Conservation (phyloP, 805 yeast genomes). For the Kodamaea sagamina region DNA sequence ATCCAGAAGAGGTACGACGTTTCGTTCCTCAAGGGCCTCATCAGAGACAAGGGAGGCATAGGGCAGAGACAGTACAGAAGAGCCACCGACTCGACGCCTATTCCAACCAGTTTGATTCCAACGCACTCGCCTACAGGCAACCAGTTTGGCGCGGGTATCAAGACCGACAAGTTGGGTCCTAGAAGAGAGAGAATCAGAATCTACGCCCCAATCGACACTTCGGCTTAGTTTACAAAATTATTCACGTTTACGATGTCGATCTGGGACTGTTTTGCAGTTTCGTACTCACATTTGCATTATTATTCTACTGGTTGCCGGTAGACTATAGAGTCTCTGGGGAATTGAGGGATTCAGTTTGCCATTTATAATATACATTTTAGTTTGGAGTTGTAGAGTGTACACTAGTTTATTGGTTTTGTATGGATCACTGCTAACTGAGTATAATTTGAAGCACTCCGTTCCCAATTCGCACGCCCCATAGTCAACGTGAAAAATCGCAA, state of each 20-base stretch:
- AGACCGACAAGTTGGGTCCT: conserved; percentile 45
- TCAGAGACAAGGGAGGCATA: conserved; percentile 47
- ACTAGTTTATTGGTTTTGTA: no score
- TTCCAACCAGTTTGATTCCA: conserved; percentile 38
- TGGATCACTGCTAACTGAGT: no score
- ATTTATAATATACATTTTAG: conserved; percentile 3
- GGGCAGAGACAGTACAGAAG: conserved; percentile 45
- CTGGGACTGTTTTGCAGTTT: conserved; percentile 6
- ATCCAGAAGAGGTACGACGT: conserved; percentile 41
- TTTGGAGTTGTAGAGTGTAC: not conserved
- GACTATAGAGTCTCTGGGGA: conserved; percentile 5
- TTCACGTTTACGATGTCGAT: conserved; percentile 1
- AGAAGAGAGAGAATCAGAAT: conserved; percentile 44
- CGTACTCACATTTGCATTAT: conserved; percentile 8
- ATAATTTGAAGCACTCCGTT: no score
- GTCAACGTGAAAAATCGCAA: not conserved
- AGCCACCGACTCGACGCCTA: conserved; percentile 28
- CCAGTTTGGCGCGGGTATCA: conserved; percentile 48
- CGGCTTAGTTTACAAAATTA: conserved; percentile 3
- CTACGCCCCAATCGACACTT: conserved; percentile 37
- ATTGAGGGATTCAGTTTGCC: conserved; percentile 1
- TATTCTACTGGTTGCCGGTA: conserved; percentile 3
- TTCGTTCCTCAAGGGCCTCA: conserved; percentile 43
- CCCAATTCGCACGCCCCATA: no score
- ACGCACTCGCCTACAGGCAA: conserved; percentile 42